Percentiles rank a stretch among this genome's conserved stretches.
These are phyloP conservation scores for Verticillium longisporum DNA, from an alignment of 2,329 filamentous ascomycete species.

Conservation along the genomic window DNA sequence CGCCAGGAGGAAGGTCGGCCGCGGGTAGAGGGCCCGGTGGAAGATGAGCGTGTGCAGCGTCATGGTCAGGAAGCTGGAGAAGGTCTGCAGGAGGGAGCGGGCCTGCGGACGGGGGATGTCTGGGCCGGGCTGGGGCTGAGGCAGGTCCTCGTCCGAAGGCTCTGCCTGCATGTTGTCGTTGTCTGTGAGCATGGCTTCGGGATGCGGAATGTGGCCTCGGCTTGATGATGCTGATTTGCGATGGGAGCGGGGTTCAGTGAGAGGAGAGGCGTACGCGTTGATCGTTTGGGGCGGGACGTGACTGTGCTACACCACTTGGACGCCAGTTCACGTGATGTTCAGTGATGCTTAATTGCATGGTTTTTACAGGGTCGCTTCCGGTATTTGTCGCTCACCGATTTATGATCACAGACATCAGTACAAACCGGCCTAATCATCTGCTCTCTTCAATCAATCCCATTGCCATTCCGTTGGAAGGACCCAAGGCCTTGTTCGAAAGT, in stretches of 20 bases:
- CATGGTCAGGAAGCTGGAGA: slow-evolving; percentile 74
- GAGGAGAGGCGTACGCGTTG: neutral
- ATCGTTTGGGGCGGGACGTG: neutral
- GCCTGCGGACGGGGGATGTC: slow-evolving; percentile 32
- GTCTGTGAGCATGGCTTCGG: neutral
- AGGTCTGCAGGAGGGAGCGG: slow-evolving; percentile 57
- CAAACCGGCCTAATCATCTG: no score
- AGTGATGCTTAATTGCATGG: neutral
- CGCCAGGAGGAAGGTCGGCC: slow-evolving; percentile 67
- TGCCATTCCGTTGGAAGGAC: no score
- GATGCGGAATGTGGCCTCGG: neutral
- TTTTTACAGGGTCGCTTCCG: neutral
- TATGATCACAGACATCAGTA: no score
- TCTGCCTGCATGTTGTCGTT: neutral
- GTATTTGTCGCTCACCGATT: neutral
- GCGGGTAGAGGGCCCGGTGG: slow-evolving; percentile 74
- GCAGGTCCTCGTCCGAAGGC: neutral
- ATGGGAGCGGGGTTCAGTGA: neutral
- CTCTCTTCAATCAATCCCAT: no score
- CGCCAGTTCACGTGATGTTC: slow-evolving; percentile 4
- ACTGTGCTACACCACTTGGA: neutral
- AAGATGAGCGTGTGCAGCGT: slow-evolving; percentile 82
- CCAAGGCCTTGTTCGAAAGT: no score
- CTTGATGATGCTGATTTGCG: neutral
- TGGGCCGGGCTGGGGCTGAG: neutral